Conservation (phyloP, 805 yeast genomes). For the Saccharomycopsis fermentans region DNA sequence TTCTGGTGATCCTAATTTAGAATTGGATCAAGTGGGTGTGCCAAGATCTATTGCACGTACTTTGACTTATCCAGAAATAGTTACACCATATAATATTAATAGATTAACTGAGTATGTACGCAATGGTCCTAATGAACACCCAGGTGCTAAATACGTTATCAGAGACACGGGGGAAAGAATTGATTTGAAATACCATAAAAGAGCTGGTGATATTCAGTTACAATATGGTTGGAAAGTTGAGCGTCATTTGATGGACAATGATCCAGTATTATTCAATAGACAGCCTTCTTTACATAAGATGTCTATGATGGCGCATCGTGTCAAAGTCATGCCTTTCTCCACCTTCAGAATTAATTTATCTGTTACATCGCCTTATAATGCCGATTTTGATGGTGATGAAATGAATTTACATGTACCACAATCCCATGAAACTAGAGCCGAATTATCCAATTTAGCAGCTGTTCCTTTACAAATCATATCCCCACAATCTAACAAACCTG, state of each 20-base stretch:
- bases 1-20: conserved; percentile 98
- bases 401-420: conserved; percentile 99
- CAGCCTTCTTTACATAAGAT: conserved; percentile 98
- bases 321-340: conserved; percentile 96
- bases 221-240: conserved; percentile 99
- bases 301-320: conserved; percentile 99
- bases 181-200: conserved; percentile 90
- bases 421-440: conserved; percentile 96
- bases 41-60: conserved; percentile 96
- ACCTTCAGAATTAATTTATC: conserved; percentile 94
- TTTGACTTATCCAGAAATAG: conserved; percentile 91
- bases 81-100: conserved; percentile 95
- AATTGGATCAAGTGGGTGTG: conserved; percentile 97
- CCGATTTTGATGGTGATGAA: conserved; percentile 99
- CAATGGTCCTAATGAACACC: conserved; percentile 98
- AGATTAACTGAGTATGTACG: conserved; percentile 85
- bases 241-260: conserved; percentile 95
- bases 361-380: conserved; percentile 98
- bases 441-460: conserved; percentile 86
- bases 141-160: conserved; percentile 97
- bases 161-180: conserved; percentile 99
- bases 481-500: conserved; percentile 97
- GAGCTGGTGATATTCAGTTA: conserved; percentile 95
- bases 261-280: conserved; percentile 96
- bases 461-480: conserved; percentile 97